Conservation (phyloP, 2,329 filamentous ascomycete species). For the Penicillium sp. region DNA sequence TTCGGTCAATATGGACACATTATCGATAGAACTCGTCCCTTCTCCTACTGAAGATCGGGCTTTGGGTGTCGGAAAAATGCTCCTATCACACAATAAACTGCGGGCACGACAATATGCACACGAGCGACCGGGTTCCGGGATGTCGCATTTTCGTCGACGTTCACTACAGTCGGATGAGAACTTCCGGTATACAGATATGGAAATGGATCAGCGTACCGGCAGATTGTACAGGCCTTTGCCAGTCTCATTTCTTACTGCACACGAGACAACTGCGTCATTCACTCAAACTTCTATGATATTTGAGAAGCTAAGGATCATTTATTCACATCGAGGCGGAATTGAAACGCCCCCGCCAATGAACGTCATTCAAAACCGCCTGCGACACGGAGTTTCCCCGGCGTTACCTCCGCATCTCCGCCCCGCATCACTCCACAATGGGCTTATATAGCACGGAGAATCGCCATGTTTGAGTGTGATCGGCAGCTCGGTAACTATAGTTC, state of each 20-base stretch:
- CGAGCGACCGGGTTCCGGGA: conserved; percentile 6
- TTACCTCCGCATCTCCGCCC: conserved; percentile 3
- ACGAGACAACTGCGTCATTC: not conserved
- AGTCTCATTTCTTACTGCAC: not conserved
- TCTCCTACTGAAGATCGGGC: not conserved
- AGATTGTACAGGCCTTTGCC: conserved; percentile 5
- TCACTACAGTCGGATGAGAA: conserved; percentile 4
- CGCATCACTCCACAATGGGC: not conserved
- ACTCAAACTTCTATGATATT: not conserved
- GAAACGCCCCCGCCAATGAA: not conserved
- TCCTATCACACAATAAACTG: conserved; percentile 4
- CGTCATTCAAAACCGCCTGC: not conserved
- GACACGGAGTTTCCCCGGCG: conserved; percentile 7
- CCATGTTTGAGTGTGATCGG: not conserved
- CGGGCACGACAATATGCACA: conserved; percentile 14
- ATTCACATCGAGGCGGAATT: not conserved
- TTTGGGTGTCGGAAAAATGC: not conserved
- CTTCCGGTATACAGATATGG: not conserved
- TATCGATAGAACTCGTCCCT: not conserved
- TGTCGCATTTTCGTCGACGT: conserved; percentile 16
- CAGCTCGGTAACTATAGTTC: not conserved
- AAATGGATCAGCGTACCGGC: not conserved
- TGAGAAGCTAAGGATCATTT: not conserved
- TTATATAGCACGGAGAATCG: not conserved
- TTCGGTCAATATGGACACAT: not conserved